Evolutionary conservation across 2,329 filamentous ascomycete genomes (phyloP).

Genomic region (Leptographium galeiforme): DNA sequence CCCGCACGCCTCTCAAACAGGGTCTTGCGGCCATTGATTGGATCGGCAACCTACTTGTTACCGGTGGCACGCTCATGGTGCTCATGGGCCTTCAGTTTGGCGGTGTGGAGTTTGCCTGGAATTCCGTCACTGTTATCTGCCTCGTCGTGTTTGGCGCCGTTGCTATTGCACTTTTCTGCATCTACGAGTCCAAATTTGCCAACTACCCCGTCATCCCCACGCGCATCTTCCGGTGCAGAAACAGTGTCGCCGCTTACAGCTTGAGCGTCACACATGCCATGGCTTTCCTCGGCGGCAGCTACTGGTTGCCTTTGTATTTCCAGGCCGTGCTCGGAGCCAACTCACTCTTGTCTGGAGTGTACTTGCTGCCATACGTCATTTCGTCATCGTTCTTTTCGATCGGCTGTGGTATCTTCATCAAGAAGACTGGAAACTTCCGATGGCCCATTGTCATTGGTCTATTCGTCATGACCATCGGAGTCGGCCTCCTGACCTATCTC

Average conservation of each 20-base stretch:
- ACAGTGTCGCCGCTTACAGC: slow-evolving; percentile 55
- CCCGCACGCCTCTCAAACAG: slow-evolving; percentile 44
- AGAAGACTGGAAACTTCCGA: slow-evolving; percentile 26
- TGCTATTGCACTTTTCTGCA: slow-evolving; percentile 47
- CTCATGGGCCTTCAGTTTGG: slow-evolving; percentile 70
- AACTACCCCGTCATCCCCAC: slow-evolving; percentile 67
- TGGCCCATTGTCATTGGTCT: slow-evolving; percentile 35
- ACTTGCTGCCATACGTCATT: slow-evolving; percentile 11
- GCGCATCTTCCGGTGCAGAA: slow-evolving; percentile 50
- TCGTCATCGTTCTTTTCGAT: slow-evolving; percentile 25
- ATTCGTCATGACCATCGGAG: slow-evolving; percentile 38
- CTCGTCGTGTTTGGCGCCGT: slow-evolving; percentile 24
- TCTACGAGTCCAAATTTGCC: slow-evolving; percentile 61
- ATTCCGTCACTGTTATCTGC: slow-evolving; percentile 59
- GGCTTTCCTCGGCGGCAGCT: slow-evolving; percentile 57
- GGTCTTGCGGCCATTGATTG: slow-evolving; percentile 52
- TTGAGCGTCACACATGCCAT: slow-evolving; percentile 56
- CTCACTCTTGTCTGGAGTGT: slow-evolving; percentile 57
- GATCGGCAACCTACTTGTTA: slow-evolving; percentile 24
- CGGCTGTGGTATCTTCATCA: slow-evolving; percentile 16
- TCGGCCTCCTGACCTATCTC: slow-evolving; percentile 38
- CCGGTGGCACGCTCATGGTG: background rate
- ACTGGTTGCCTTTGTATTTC: slow-evolving; percentile 76
- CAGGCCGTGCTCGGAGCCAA: slow-evolving; percentile 56
- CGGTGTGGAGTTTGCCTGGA: slow-evolving; percentile 62